Conservation (phyloP, 2,329 filamentous ascomycete genomes). For the Gyromitra esculenta region DNA sequence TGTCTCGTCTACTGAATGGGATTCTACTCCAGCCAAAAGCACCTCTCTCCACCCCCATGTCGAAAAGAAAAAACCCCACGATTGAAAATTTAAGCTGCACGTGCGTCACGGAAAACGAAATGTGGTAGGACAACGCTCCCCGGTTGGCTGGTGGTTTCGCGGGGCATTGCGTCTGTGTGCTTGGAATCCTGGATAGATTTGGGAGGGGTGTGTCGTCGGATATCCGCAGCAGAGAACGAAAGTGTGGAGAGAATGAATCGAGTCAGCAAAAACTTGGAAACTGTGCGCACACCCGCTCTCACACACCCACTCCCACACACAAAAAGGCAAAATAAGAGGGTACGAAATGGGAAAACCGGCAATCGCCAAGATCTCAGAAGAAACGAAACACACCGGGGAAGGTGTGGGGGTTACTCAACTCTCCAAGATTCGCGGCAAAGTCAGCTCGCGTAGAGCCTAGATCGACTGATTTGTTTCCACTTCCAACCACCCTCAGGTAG, state of each 20-base stretch:
- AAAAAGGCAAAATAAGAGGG: neutral
- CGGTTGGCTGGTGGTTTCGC: conserved; percentile 41
- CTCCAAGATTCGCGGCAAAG: conserved; percentile 20
- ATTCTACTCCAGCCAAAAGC: neutral
- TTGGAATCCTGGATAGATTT: neutral
- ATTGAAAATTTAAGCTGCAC: conserved; percentile 44
- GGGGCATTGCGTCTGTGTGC: conserved; percentile 34
- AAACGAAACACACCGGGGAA: conserved; percentile 39
- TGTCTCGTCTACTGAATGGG: conserved; percentile 4
- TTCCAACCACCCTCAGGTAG: neutral
- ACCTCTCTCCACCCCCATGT: neutral
- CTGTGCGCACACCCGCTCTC: neutral
- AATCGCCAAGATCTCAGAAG: conserved; percentile 3
- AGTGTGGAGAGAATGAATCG: conserved; percentile 9
- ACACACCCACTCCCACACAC: neutral
- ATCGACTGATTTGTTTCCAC: conserved; percentile 43
- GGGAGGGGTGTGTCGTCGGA: conserved; percentile 21
- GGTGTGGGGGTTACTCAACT: conserved; percentile 23
- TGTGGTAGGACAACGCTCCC: conserved; percentile 21
- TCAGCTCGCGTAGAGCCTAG: conserved; percentile 38
- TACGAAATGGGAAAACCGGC: conserved; percentile 1
- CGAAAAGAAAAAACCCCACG: conserved; percentile 28
- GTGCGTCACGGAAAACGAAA: conserved; percentile 48
- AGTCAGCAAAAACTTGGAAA: conserved; percentile 28
- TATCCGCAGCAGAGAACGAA: conserved; percentile 11